These are phyloP conservation scores for Cardamine occulta DNA, from an alignment of 345 rosid genomes.

Conservation along the genomic window DNA sequence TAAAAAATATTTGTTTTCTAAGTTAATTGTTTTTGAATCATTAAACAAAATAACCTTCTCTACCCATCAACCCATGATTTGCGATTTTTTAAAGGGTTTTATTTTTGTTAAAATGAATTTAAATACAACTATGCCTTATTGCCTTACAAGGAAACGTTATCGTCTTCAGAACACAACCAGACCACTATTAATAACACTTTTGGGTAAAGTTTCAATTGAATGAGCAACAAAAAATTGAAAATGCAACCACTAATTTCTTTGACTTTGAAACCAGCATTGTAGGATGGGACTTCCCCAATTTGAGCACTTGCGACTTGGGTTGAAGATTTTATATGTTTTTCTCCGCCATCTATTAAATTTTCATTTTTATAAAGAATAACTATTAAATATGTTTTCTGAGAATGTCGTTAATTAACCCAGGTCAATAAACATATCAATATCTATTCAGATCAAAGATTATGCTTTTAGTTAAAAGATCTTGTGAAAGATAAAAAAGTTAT, in stretches of 20 bases:
- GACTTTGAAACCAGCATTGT: slow-evolving; percentile 18
- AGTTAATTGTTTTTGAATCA: no score
- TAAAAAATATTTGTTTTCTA: background rate
- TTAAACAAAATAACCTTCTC: background rate
- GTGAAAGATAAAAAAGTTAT: background rate
- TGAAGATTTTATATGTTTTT: background rate
- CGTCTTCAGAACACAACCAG: background rate
- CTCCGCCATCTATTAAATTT: background rate
- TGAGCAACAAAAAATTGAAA: background rate
- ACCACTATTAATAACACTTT: background rate
- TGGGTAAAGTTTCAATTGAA: slow-evolving; percentile 10
- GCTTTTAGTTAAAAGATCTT: background rate
- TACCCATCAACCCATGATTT: background rate
- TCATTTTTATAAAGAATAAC: background rate
- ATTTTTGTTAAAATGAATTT: background rate
- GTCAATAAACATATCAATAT: background rate
- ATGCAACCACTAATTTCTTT: slow-evolving; percentile 17
- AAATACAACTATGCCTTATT: background rate
- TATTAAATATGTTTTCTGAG: background rate
- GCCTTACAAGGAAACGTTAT: background rate
- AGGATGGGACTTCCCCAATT: slow-evolving; percentile 18
- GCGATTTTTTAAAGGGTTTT: background rate
- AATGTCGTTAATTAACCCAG: background rate
- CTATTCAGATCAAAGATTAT: background rate
- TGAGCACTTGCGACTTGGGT: background rate